phyloP scores from a whole-genome alignment of 768 basidiomycete genomes.

The Lactifluus subvellereus region DNA sequence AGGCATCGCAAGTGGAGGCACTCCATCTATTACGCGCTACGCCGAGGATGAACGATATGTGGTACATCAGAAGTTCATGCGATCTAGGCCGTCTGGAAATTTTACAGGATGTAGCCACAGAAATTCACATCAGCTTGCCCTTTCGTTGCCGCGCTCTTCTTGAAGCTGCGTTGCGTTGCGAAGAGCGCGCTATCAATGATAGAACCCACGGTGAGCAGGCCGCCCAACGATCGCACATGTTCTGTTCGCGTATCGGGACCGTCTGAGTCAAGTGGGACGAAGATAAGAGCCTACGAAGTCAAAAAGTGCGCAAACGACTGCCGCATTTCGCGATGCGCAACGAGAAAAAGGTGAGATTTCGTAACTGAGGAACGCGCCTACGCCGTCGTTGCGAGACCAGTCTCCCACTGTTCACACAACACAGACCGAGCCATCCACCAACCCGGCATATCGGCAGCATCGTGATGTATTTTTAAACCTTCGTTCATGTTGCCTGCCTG shows the following conservation, averaged over 20 bases:
- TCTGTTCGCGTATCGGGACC: slow-evolving; percentile 36
- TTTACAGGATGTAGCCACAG: neutral
- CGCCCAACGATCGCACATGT: slow-evolving; percentile 98
- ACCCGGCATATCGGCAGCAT: slow-evolving; percentile 64
- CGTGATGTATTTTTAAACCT: slow-evolving; percentile 71
- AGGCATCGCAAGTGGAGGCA: neutral
- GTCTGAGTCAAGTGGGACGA: neutral
- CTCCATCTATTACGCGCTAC: neutral
- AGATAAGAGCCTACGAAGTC: slow-evolving; percentile 67
- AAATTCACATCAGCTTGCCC: slow-evolving; percentile 26
- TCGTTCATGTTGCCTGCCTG: slow-evolving; percentile 49
- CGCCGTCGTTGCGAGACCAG: slow-evolving; percentile 4
- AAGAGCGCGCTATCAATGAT: slow-evolving; percentile 85
- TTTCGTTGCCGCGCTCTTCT: slow-evolving; percentile 41
- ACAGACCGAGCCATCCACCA: slow-evolving; percentile 6
- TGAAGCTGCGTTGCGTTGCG: slow-evolving; percentile 68
- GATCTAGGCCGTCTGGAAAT: neutral
- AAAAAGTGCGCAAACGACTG: slow-evolving; percentile 98
- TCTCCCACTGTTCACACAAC: neutral
- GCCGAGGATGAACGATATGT: slow-evolving; percentile 7
- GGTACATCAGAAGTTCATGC: slow-evolving; percentile 10
- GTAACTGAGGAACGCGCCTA: slow-evolving; percentile 85
- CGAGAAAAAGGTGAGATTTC: slow-evolving; percentile 87
- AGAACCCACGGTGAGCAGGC: slow-evolving; percentile 90
- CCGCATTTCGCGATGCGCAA: slow-evolving; percentile 84